phyloP scores from a whole-genome alignment of 2,329 filamentous ascomycete genomes.

The Stagonosporopsis cucurbitacearum region DNA sequence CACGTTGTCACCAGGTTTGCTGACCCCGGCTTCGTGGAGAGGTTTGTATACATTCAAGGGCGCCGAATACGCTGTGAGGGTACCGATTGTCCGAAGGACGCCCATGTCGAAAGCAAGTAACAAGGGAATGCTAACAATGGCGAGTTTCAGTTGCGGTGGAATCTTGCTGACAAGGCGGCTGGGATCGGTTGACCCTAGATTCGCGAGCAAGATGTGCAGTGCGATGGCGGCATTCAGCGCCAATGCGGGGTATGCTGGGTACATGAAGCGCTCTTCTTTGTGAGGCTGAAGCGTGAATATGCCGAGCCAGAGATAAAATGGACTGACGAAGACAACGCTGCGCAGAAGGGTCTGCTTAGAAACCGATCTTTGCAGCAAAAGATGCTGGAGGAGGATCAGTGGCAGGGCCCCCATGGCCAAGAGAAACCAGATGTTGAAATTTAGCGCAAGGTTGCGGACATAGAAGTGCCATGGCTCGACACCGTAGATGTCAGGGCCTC shows the following conservation, averaged over 20 bases:
- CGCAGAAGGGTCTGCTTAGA: conserved; percentile 75
- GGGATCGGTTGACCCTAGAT: conserved; percentile 73
- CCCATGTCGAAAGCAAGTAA: conserved; percentile 70
- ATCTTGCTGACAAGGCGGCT: conserved; percentile 73
- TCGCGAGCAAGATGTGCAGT: conserved; percentile 78
- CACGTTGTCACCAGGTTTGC: conserved; percentile 70
- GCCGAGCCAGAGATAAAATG: conserved; percentile 92
- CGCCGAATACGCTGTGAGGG: conserved; percentile 82
- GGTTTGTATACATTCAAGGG: conserved; percentile 75
- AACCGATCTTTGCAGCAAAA: conserved; percentile 65
- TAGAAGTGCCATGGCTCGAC: conserved; percentile 98
- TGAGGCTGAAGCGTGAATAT: conserved; percentile 94
- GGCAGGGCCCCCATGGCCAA: conserved; percentile 78
- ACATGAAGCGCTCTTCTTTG: conserved; percentile 99
- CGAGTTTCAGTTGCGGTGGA: conserved; percentile 75
- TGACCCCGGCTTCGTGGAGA: conserved; percentile 64
- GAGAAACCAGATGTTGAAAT: conserved; percentile 95
- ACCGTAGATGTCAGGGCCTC: conserved; percentile 89
- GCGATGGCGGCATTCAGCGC: conserved; percentile 86
- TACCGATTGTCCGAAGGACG: conserved; percentile 74
- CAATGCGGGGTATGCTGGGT: conserved; percentile 89
- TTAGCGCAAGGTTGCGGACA: conserved; percentile 84
- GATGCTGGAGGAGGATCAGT: conserved; percentile 75
- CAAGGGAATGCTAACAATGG: conserved; percentile 64
- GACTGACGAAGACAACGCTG: conserved; percentile 76